Conservation (phyloP, 306 rosid species). For the Castanea crenata region DNA sequence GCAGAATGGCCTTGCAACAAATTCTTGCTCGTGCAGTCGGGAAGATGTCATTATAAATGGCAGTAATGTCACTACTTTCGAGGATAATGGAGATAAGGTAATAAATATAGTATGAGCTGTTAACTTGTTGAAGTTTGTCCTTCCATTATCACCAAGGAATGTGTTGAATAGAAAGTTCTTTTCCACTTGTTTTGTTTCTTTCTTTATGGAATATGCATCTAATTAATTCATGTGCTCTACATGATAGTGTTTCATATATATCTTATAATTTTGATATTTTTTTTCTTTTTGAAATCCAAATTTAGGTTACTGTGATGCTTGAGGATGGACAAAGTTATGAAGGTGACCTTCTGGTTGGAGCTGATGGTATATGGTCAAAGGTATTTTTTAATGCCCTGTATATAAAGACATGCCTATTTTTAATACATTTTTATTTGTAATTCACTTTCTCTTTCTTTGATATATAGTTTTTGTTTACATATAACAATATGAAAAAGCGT, state of each 20-base stretch:
- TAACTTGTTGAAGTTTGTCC: conserved; percentile 16
- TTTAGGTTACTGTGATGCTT: conserved; percentile 73
- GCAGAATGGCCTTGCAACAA: conserved; percentile 84
- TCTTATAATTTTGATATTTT: conserved; percentile 15
- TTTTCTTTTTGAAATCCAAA: conserved; percentile 17
- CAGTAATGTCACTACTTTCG: conserved; percentile 70
- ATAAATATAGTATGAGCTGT: conserved; percentile 12
- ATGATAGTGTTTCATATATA: background rate
- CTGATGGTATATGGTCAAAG: conserved; percentile 99
- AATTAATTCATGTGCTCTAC: background rate
- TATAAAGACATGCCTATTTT: background rate
- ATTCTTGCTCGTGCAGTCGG: conserved; percentile 90
- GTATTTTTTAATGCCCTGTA: conserved; percentile 28
- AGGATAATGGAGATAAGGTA: conserved; percentile 85
- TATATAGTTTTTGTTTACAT: background rate
- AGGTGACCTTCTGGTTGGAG: conserved; percentile 94
- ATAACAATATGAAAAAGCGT: background rate
- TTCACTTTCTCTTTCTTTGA: background rate
- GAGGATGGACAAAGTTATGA: conserved; percentile 78
- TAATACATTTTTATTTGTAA: background rate
- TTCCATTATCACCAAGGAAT: background rate
- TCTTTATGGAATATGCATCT: conserved; percentile 16
- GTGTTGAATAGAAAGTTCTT: conserved; percentile 1
- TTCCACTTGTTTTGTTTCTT: conserved; percentile 6
- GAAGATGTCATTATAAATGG: conserved; percentile 63